Base-by-base conservation (phyloP, 179 eudicot genomes). In the Beta corolliflora region DNA sequence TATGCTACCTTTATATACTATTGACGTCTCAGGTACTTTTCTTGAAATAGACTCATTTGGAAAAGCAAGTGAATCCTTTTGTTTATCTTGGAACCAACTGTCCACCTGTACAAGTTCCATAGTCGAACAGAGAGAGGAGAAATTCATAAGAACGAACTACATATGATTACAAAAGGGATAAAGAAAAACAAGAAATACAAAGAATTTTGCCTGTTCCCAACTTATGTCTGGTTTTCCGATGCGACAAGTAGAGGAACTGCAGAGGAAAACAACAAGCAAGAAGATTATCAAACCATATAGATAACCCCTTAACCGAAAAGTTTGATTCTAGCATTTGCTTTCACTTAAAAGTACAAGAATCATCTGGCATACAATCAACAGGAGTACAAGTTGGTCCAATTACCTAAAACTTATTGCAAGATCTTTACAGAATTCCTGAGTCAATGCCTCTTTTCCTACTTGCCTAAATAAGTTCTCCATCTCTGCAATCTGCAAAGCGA, bases 401-500 rank as follows among this genome's bases (percentile, higher is more conserved):
- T 86, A 94, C 98, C 89, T 93, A 81, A 94, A 94, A 53, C 81
- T 91, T 83, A 86, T 81, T 14, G 93, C 94, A 86, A 93, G 87
- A 80, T 94, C 92, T 86, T 90, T 79, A 81, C 88, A 94, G 66
- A 93, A 91, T 71, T 92, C 93, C 76, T 81, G 87, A 72, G 71
- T 83, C 73, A 84, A 71, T 25, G 88, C 74, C 76, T 86, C 90
- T 69, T 91, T 89, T 65, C 88, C 86, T 46, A 84, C 79, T 81
- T 90, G 86, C 87, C 87, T 93, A 79, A 85, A 92, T 77, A 87
- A 75, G n/a, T 83, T 88, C 81, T 89, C 93, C 93, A 94, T 84
- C 88, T 88, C 90, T 45, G 91, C 79, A 77, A 87, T 77, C 97
- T 93, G 73, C 61, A 84, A 48, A 45, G 18, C 46, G 66, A 78